A percentile compares a stretch with the other conserved stretches of the same genome.
Conservation (phyloP, 2,329 filamentous ascomycete genomes). For the Myriosclerotinia duriaeana region DNA sequence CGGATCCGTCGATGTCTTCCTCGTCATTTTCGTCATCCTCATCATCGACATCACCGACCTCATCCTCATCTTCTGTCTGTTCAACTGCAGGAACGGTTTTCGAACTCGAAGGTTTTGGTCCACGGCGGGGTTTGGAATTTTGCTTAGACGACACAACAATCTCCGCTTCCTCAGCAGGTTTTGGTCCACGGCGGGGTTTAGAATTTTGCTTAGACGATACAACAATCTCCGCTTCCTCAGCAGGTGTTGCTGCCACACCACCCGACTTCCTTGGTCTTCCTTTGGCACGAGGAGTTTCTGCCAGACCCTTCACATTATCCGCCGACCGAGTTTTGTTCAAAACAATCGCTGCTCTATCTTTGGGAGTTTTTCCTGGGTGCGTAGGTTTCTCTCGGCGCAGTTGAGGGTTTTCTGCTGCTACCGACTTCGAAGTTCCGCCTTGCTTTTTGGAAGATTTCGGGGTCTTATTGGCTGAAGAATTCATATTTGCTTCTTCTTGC, state of each 20-base stretch:
- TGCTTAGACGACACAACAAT: background rate
- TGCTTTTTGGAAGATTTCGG: background rate
- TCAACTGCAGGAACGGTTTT: background rate
- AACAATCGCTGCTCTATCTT: background rate
- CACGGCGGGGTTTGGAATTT: background rate
- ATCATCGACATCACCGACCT: background rate
- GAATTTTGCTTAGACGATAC: background rate
- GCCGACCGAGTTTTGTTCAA: background rate
- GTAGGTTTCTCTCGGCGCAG: background rate
- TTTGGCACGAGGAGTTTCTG: background rate
- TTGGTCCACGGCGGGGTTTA: background rate
- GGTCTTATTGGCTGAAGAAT: background rate
- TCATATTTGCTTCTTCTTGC: background rate
- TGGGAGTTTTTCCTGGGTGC: background rate
- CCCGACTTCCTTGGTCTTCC: background rate
- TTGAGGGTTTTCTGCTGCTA: background rate
- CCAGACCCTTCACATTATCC: background rate
- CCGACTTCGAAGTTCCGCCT: background rate
- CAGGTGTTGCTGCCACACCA: background rate
- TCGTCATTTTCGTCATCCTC: background rate
- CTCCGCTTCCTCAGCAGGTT: background rate
- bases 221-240: background rate
- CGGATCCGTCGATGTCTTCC: background rate
- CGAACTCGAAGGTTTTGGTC: background rate
- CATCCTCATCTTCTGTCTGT: background rate